Evolutionary conservation across 148 eudicot genomes (phyloP).

Genomic region (Salicornia ramosissima): DNA sequence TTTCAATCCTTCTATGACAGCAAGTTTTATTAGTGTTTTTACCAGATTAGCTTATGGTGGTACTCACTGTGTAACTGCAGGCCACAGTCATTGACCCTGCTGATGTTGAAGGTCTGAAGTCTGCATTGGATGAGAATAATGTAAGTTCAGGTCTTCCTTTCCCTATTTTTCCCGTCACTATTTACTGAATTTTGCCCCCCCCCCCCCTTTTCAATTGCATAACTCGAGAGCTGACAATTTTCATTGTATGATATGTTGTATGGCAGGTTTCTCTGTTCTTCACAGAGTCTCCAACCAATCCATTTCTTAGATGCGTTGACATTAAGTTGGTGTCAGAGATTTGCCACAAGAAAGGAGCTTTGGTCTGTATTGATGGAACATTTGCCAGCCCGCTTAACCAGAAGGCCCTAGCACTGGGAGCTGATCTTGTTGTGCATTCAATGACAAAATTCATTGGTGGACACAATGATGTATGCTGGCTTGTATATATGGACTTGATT

Average conservation of each 20-base stretch:
- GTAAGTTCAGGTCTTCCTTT: too few relatives aligned
- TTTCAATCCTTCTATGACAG: neutral
- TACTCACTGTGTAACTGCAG: slow-evolving; percentile 30
- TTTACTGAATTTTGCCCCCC: neutral
- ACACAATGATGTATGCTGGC: slow-evolving; percentile 71
- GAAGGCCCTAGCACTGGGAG: slow-evolving; percentile 87
- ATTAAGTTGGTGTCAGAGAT: slow-evolving; percentile 78
- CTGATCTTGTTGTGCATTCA: slow-evolving; percentile 78
- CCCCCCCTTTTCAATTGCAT: neutral
- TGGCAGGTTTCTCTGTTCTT: slow-evolving; percentile 57
- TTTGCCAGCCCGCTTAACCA: slow-evolving; percentile 93
- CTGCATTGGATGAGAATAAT: slow-evolving; percentile 58
- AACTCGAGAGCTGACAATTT: neutral
- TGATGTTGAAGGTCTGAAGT: slow-evolving; percentile 61
- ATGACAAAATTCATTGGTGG: slow-evolving; percentile 75
- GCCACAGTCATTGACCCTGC: slow-evolving; percentile 90
- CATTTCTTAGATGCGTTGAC: slow-evolving; percentile 90
- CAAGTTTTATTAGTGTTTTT: neutral
- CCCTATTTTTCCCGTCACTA: neutral
- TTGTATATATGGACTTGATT: neutral
- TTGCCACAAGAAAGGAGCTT: slow-evolving; percentile 79
- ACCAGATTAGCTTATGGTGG: neutral
- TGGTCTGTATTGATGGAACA: slow-evolving; percentile 87
- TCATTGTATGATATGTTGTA: neutral
- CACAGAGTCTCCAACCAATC: slow-evolving; percentile 94